These are phyloP conservation scores for Zygoascus bituminiphila DNA, from an alignment of 805 yeast genomes.

Conservation along the genomic window DNA sequence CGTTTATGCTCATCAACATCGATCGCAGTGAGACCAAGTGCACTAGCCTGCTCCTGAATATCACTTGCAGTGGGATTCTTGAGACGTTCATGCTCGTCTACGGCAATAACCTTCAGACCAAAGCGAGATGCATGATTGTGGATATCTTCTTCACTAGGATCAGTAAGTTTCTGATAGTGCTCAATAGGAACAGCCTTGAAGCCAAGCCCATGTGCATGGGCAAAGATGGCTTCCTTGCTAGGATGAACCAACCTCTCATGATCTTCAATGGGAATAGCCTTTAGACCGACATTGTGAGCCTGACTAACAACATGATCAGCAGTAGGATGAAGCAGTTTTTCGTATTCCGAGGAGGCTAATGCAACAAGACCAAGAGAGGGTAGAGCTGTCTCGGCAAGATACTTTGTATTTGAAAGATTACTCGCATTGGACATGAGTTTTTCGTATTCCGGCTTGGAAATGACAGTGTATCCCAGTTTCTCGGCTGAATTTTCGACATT, in stretches of 20 bases:
- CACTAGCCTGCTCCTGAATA: conserved; percentile 14
- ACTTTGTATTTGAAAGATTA: neutral
- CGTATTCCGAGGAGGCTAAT: conserved; percentile 17
- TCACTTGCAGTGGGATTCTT: conserved; percentile 13
- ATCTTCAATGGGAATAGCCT: conserved; percentile 10
- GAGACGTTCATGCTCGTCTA: conserved; percentile 8
- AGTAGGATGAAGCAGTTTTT: neutral
- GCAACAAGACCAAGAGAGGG: conserved; percentile 21
- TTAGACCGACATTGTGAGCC: conserved; percentile 9
- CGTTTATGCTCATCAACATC: conserved; percentile 14
- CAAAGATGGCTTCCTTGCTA: conserved; percentile 11
- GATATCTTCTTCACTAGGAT: conserved; percentile 1
- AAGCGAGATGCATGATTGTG: conserved; percentile 5
- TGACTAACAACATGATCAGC: conserved; percentile 3
- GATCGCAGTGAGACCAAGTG: conserved; percentile 23
- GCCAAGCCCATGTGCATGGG: conserved; percentile 19
- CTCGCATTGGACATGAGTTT: neutral
- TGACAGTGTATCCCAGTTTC: conserved; percentile 12
- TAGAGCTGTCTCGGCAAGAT: neutral
- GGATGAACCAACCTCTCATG: conserved; percentile 12
- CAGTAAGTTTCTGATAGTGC: conserved; percentile 10
- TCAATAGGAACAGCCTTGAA: conserved; percentile 21
- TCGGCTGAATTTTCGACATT: conserved; percentile 8
- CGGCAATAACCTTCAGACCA: conserved; percentile 11
- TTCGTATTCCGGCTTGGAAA: conserved; percentile 15